These are phyloP conservation scores for Camellia sinensis DNA, from an alignment of 148 eudicot species.

Conservation along the genomic window DNA sequence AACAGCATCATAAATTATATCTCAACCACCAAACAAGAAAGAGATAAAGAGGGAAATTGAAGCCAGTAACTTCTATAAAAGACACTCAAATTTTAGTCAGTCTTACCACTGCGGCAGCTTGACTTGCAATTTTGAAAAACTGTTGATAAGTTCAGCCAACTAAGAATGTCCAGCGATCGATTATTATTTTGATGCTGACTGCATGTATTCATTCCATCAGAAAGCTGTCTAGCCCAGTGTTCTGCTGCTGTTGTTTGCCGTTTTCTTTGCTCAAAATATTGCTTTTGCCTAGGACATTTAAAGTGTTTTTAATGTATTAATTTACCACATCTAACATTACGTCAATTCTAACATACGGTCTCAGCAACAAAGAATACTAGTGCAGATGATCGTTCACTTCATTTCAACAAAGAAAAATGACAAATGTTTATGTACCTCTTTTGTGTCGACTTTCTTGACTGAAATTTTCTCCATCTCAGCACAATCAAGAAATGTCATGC, in stretches of 20 bases:
- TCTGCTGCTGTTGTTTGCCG: slow-evolving; percentile 51
- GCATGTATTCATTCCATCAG: slow-evolving; percentile 33
- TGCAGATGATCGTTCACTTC: not conserved
- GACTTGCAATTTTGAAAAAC: slow-evolving; percentile 37
- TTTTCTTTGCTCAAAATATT: slow-evolving; percentile 88
- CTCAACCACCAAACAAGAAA: not conserved
- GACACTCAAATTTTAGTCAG: not conserved
- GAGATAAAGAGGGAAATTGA: not conserved
- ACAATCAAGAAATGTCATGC: slow-evolving; percentile 27
- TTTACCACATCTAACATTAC: not conserved
- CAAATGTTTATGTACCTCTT: slow-evolving; percentile 51
- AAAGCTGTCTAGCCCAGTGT: slow-evolving; percentile 35
- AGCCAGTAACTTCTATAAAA: not conserved
- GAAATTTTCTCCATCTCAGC: slow-evolving; percentile 33
- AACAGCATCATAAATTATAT: not conserved
- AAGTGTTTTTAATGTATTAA: slow-evolving; percentile 5
- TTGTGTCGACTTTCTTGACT: slow-evolving; percentile 80
- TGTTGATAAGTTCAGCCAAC: slow-evolving; percentile 54
- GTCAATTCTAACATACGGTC: not conserved
- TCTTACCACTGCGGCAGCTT: slow-evolving; percentile 36
- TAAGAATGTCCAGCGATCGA: slow-evolving; percentile 71
- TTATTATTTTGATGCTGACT: slow-evolving; percentile 32
- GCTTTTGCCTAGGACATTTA: slow-evolving; percentile 55
- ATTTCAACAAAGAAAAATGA: not conserved
- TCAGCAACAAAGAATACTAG: not conserved